Percentiles rank a stretch among this genome's conserved stretches.
Evolutionary conservation across 257 asterid species (phyloP).

Genomic region (Fraxinus anomala): DNA sequence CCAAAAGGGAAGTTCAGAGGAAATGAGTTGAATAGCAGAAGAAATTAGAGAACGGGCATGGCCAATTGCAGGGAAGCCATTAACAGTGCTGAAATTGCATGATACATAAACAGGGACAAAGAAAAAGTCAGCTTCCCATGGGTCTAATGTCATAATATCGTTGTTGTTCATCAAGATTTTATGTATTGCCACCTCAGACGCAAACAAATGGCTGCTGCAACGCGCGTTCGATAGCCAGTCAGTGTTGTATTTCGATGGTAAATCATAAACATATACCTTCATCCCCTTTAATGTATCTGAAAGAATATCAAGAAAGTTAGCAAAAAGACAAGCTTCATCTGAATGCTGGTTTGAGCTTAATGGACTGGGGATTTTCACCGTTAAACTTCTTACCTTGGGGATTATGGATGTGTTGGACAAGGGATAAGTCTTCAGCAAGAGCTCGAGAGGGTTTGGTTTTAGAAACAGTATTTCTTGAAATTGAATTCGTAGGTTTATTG

Average conservation of each 20-base stretch:
- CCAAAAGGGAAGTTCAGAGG: conserved; percentile 71
- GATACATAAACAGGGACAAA: conserved; percentile 89
- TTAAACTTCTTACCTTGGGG: conserved; percentile 8
- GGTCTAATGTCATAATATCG: conserved; percentile 54
- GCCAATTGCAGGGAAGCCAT: conserved; percentile 93
- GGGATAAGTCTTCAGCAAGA: conserved; percentile 47
- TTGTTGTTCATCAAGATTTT: conserved; percentile 50
- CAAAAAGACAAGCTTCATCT: neutral
- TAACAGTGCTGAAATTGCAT: conserved; percentile 82
- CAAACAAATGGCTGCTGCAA: conserved; percentile 74
- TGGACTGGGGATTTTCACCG: neutral
- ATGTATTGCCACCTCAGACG: conserved; percentile 90
- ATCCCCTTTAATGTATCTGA: conserved; percentile 48
- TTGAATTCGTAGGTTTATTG: conserved; percentile 39
- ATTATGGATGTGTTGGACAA: conserved; percentile 6
- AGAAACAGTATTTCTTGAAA: conserved; percentile 46
- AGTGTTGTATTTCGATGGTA: conserved; percentile 65
- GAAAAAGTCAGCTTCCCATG: conserved; percentile 78
- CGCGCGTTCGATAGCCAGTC: conserved; percentile 72
- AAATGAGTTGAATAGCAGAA: conserved; percentile 52
- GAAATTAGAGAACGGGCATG: conserved; percentile 76
- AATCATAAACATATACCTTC: conserved; percentile 66
- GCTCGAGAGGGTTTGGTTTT: conserved; percentile 61
- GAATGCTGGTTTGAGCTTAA: neutral
- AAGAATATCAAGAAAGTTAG: neutral